These are phyloP conservation scores for Amniculicola lignicola DNA, from an alignment of 495 filamentous ascomycete species.

Conservation along the genomic window DNA sequence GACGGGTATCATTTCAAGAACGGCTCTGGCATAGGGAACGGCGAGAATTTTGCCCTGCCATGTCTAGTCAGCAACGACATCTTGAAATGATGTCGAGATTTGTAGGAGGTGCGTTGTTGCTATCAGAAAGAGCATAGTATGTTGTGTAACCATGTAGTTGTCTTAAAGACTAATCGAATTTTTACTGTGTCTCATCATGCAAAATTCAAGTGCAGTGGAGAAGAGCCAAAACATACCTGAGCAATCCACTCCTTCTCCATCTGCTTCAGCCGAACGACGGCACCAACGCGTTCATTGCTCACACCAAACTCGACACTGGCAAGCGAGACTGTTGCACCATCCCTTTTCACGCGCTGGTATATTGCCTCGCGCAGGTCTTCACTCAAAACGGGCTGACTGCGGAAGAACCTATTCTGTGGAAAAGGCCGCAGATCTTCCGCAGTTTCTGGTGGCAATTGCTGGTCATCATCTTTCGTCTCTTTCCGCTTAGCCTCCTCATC, in stretches of 20 bases:
- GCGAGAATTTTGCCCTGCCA: slow-evolving; percentile 73
- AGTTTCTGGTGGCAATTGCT: slow-evolving; percentile 40
- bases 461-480: not conserved
- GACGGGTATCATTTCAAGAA: slow-evolving; percentile 76
- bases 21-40: slow-evolving; percentile 67
- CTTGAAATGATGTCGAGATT: not conserved
- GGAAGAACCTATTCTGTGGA: slow-evolving; percentile 69
- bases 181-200: slow-evolving; percentile 67
- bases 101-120: not conserved
- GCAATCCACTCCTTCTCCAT: slow-evolving; percentile 73
- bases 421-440: slow-evolving; percentile 58
- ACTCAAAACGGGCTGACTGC: slow-evolving; percentile 69
- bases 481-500: slow-evolving; percentile 32
- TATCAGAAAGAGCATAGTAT: slow-evolving; percentile 48
- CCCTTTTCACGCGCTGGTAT: slow-evolving; percentile 59
- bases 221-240: slow-evolving; percentile 55
- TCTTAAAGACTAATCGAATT: slow-evolving; percentile 99
- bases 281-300: slow-evolving; percentile 82
- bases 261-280: slow-evolving; percentile 82
- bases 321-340: slow-evolving; percentile 66
- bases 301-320: slow-evolving; percentile 76
- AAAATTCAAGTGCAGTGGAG: slow-evolving; percentile 25
- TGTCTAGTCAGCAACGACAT: slow-evolving; percentile 3
- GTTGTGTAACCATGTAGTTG: slow-evolving; percentile 57
- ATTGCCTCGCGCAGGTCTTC: slow-evolving; percentile 73